Evolutionary conservation across 148 eudicot species (phyloP), one percentile per base, ranked within the genome.

Genomic region (Fagopyrum homotropicum): DNA sequence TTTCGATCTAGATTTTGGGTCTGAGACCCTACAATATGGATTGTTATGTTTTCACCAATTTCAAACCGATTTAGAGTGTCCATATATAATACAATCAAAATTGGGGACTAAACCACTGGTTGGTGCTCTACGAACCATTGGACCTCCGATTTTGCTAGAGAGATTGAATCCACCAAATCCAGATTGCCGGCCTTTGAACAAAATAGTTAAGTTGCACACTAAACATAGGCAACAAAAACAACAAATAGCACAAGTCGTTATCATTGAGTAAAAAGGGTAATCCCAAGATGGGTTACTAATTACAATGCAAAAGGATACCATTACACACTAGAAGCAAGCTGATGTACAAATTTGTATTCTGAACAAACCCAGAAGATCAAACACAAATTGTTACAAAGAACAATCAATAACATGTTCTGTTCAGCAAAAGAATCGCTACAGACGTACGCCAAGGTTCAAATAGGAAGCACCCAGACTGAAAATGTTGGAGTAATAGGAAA

Each of bases 351-450:
- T 35, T 1, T 35, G 40, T 35, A 35, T 35, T 66, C 43, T 66
- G 35, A 15, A 43, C 71, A 66, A 66, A 66, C 9, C 71, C 71
- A 40, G 46, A 66, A 40, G 71, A 66, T 40, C 19, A 66, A 14
- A 66, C 71, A 66, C 45, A 22, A 22, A 30, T 63, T 29, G 43
- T 30, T 30, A 63, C 69, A 30, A 11, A 26, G 5, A 6, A 51
- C 56, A 6, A 61, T 35, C 71, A 66, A 66, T 66, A 46, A 66
- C 17, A 46, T 40, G 71, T 66, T 63, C 22, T 59, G 35, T 59
- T 59, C 64, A 59, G 2, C 8, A 1, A 35, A 66, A 66, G 71
- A 66, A 66, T 66, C 47, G 15, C 9, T 40, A 46, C 71, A 40
- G 16, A 15, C 71, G 43, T 9, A 60, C 66, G 4, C 26, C 15